Evolutionary conservation across 164 flowering plant species (phyloP), one percentile per base, ranked within the genome.

Genomic region (Chimonanthus salicifolius): DNA sequence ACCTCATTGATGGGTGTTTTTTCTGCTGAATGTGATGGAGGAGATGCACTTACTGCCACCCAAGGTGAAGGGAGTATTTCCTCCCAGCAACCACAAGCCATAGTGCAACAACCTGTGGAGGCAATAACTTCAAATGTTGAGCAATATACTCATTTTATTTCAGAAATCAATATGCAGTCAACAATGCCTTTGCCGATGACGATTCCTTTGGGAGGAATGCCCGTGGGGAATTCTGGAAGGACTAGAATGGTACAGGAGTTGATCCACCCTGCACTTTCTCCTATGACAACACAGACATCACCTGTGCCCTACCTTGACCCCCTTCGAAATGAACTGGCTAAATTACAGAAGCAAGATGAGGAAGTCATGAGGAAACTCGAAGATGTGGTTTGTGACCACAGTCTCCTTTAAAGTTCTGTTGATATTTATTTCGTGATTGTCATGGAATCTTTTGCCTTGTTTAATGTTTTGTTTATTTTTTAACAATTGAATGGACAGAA

Each of bases 241-340:
- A 33, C 58, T 50, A 58, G 68, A 11, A 49, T 72, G 70, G 79
- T 68, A 74, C 49, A 81, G 3, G 87, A 76, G 60, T 58, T 64
- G 33, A 74, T 47, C 71, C 72, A 43, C 58, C 74, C 77, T 49
- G n/a, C 70, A 18, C 84, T 71, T 75, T 46, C 3, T 63, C 67
- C 62, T 50, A 62, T 72, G 33, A 71, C 69, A 11, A 63, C 83
- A 7, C 70, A 67, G 20, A 33, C 74, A 71, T 72, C 84, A 63
- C 51, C 33, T 4, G 62, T 76, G 47, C 16, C 64, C 44, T 68
- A n/a, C 64, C 44, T 62, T 69, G 96, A 92, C 58, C 97, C 97
- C 46, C 91, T 94, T 76, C 89, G 82, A 67, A 82, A 73, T 47
- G 96, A 89, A 80, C 49, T 85, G 69, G 91, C 86, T 67, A 87